A percentile compares a stretch with the other conserved stretches of the same genome.
Conservation (phyloP, 78 protist species). For the Dictyostelium firmibasis region DNA sequence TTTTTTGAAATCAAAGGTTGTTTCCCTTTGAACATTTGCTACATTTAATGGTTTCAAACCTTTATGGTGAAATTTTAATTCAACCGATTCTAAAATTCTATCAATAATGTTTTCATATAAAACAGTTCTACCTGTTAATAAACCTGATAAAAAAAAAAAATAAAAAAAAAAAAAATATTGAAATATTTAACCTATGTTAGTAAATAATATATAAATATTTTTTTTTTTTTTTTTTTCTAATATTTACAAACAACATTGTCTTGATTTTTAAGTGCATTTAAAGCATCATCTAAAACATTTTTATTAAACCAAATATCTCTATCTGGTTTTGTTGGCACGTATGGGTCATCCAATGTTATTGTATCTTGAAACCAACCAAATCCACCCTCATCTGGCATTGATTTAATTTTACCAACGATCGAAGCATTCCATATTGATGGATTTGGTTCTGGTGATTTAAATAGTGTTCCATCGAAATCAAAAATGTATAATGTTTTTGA, state of each 20-base stretch:
- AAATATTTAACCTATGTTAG: no score
- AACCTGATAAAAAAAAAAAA: neutral
- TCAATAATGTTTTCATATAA: slow-evolving; percentile 42
- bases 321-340: slow-evolving; percentile 27
- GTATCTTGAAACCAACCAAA: slow-evolving; percentile 79
- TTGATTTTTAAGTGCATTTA: neutral
- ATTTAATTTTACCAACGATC: slow-evolving; percentile 49
- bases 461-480: slow-evolving; percentile 68
- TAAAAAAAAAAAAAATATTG: no score
- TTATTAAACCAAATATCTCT: slow-evolving; percentile 46
- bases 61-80: slow-evolving; percentile 23
- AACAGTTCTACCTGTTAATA: slow-evolving; percentile 58
- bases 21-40: neutral
- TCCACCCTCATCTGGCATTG: slow-evolving; percentile 25
- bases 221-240: neutral
- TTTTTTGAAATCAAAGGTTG: slow-evolving; percentile 59
- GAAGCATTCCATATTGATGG: slow-evolving; percentile 21
- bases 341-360: slow-evolving; percentile 44
- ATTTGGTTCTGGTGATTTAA: slow-evolving; percentile 79
- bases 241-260: slow-evolving; percentile 8
- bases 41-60: slow-evolving; percentile 34
- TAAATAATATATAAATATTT: no score
- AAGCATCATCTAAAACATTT: slow-evolving; percentile 9
- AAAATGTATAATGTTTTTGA: slow-evolving; percentile 21
- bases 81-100: slow-evolving; percentile 10